Base-by-base conservation (phyloP, 768 basidiomycete species). In the Tubosaeta sp. region DNA sequence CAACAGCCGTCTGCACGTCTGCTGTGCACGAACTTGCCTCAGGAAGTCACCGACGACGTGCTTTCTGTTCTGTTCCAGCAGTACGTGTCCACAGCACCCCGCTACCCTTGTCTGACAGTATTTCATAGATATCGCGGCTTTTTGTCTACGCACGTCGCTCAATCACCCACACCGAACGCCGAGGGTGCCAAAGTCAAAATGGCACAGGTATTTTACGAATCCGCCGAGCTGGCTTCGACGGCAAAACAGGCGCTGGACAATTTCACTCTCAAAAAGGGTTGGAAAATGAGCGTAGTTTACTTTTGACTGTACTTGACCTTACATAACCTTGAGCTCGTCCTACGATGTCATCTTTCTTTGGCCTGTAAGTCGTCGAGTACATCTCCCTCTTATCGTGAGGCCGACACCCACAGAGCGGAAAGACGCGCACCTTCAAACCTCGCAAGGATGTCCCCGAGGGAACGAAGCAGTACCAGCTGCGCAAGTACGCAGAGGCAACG, bases 401-500 rank as follows among this genome's bases (percentile, higher is more conserved):
- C 52, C 50, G 48, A 58, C 49, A 16, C 46, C 36, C 44, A 53
- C 31, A n/a, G 57, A 93, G 91, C 41, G 90, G 88, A 36, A 94
- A 93, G 74, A 90, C 89, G 32, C 84, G 91, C 49, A 94, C 95
- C 16, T 97, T 98, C 81, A 95, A 94, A 66, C 95, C 95, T 25
- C 86, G 93, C 62, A 93, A 90, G 71, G 90, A 92, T 67, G 86
- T 94, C 21, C 89, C 93, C 5, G 93, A 95, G 69, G 94, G 94
- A 35, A 95, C 94, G 34, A 95, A 95, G 71, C 95, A 97, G 67
- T 97, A 94, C 68, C 95, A 98, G 73, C 76, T 99, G 57, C 85
- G 96, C 69, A 97, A 97, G 76, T 98, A 94, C 64, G 93, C 93
- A 8, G 93, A 94, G 66, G 92, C 92, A n/a, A 95, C 94, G 25